Percentiles rank a stretch among this genome's conserved stretches.
Conservation (phyloP, 805 yeast species). For the Saccharomycopsis oosterbeekiorum region DNA sequence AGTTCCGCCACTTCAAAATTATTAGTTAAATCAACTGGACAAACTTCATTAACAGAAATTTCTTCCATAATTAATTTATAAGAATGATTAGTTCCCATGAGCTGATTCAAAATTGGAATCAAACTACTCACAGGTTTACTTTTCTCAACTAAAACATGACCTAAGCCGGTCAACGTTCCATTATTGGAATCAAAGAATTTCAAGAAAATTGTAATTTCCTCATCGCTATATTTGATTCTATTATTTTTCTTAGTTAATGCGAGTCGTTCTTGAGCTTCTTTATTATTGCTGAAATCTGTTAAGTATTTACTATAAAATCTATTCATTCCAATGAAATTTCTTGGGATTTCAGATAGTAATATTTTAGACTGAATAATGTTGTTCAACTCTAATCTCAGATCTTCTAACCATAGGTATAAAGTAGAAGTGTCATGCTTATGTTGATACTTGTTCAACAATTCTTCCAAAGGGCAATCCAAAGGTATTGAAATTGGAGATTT, state of each 20-base stretch:
- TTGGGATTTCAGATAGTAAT: slow-evolving; percentile 5
- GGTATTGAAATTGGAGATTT: not conserved
- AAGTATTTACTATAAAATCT: not conserved
- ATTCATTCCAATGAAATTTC: slow-evolving; percentile 12
- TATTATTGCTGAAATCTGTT: not conserved
- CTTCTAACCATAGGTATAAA: slow-evolving; percentile 59
- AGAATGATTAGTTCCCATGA: slow-evolving; percentile 29
- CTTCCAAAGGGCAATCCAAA: slow-evolving; percentile 18
- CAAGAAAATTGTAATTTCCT: slow-evolving; percentile 35
- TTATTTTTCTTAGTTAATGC: not conserved
- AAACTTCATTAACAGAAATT: slow-evolving; percentile 25
- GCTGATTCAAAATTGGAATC: slow-evolving; percentile 30
- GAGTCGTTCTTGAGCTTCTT: not conserved
- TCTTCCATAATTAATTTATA: not conserved
- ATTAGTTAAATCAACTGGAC: slow-evolving; percentile 29
- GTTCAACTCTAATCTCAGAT: slow-evolving; percentile 24
- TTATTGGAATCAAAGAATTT: slow-evolving; percentile 54
- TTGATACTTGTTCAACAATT: slow-evolving; percentile 16
- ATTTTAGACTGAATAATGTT: slow-evolving; percentile 2
- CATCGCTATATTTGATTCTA: slow-evolving; percentile 18
- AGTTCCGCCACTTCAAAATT: slow-evolving; percentile 50
- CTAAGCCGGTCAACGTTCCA: slow-evolving; percentile 54
- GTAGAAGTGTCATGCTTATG: slow-evolving; percentile 12
- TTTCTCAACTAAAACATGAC: slow-evolving; percentile 45
- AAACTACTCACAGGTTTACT: slow-evolving; percentile 35